Conservation (phyloP, 75 land plant genomes). For the Isoetes taiwanensis region DNA sequence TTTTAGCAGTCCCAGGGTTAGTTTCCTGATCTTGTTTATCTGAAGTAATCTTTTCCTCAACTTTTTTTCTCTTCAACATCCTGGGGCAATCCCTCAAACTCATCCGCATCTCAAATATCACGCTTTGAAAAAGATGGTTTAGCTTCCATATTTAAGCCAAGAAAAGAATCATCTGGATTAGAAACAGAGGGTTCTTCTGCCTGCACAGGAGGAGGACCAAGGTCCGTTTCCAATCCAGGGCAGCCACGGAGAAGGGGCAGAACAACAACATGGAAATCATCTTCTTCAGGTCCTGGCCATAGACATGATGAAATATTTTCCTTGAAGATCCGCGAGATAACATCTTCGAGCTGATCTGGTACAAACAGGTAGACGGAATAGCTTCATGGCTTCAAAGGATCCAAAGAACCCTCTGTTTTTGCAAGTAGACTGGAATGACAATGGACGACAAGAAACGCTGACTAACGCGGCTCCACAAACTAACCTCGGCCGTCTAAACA, state of each 20-base stretch:
- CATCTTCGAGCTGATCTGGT: too few species aligned
- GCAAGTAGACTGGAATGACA: too few species aligned
- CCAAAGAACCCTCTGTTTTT: too few species aligned
- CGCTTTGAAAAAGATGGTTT: background rate
- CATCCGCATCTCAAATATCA: slow-evolving; percentile 94
- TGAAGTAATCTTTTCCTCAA: background rate
- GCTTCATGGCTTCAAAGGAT: too few species aligned
- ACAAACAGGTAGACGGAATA: too few species aligned
- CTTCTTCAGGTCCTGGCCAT: slow-evolving; percentile 19
- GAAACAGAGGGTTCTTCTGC: background rate
- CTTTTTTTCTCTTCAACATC: background rate
- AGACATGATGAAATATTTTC: too few species aligned
- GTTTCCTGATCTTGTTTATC: background rate
- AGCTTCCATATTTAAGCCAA: background rate
- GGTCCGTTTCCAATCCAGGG: slow-evolving; percentile 23
- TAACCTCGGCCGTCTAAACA: too few species aligned
- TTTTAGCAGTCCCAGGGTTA: background rate
- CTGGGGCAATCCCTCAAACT: slow-evolving; percentile 75
- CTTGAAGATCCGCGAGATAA: too few species aligned
- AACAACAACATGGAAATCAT: background rate
- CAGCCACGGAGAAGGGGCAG: background rate
- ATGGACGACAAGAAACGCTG: too few species aligned
- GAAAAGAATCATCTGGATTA: background rate
- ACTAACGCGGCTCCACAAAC: too few species aligned
- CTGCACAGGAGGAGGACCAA: slow-evolving; percentile 9